These are phyloP conservation scores for Russula sp. DNA, from an alignment of 768 basidiomycete genomes.

Conservation along the genomic window DNA sequence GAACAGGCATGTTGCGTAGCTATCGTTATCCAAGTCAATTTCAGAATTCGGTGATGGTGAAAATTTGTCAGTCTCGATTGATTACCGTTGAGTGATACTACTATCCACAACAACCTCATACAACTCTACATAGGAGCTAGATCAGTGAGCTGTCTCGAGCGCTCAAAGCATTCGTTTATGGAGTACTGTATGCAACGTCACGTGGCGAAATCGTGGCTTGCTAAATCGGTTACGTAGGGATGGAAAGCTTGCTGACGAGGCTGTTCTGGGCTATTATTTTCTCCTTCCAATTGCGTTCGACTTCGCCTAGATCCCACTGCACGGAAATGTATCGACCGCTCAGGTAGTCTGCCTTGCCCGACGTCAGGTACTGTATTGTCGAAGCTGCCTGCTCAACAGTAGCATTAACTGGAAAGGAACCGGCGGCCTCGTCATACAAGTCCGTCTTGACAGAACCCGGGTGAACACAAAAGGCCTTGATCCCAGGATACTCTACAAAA, in stretches of 20 bases:
- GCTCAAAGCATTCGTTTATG: no score
- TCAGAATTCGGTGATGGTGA: no score
- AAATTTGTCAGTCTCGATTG: no score
- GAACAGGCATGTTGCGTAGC: no score
- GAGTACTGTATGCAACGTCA: no score
- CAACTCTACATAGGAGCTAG: no score
- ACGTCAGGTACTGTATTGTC: constrained; percentile 12
- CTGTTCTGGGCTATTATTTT: constrained; percentile 7
- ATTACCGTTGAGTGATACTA: no score
- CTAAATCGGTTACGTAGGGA: not conserved
- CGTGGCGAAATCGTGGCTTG: no score
- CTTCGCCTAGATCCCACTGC: constrained; percentile 18
- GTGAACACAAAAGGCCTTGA: constrained; percentile 4
- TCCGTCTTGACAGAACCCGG: not conserved
- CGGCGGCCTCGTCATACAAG: not conserved
- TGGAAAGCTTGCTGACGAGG: constrained; percentile 14
- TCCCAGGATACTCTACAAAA: constrained; percentile 9
- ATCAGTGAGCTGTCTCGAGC: no score
- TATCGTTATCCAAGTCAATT: no score
- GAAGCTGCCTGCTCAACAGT: not conserved
- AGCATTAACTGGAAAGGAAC: no score
- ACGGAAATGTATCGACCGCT: constrained; percentile 5
- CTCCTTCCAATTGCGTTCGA: constrained; percentile 18
- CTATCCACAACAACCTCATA: no score
- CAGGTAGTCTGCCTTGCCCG: constrained; percentile 15